A percentile compares a stretch with the other conserved stretches of the same genome.
phyloP scores from a whole-genome alignment of 805 yeast genomes.

The Candida broadrunensis region DNA sequence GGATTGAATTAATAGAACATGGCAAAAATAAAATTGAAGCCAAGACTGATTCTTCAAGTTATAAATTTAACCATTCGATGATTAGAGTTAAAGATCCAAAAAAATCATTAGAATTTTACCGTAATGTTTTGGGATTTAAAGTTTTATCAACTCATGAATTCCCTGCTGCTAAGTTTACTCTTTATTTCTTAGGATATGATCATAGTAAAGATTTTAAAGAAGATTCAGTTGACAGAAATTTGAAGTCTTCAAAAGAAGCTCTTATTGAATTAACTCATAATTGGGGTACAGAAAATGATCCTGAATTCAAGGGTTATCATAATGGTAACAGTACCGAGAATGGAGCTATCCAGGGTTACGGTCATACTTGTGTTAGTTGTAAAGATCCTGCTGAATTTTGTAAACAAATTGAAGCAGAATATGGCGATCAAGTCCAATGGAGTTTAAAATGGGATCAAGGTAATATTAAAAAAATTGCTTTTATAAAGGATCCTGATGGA shows the following conservation, averaged over 20 bases:
- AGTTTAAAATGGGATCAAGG: constrained; percentile 55
- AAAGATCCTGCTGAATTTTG: constrained; percentile 60
- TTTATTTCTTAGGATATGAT: constrained; percentile 81
- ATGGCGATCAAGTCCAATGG: constrained; percentile 49
- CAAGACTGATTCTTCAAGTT: constrained; percentile 35
- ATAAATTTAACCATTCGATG: constrained; percentile 85
- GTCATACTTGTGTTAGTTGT: constrained; percentile 76
- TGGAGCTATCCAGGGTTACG: constrained; percentile 75
- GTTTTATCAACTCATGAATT: constrained; percentile 54
- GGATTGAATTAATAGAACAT: constrained; percentile 86
- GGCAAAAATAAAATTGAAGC: constrained; percentile 39
- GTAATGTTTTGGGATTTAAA: constrained; percentile 77
- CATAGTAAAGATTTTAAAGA: constrained; percentile 43
- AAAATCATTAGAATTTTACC: constrained; percentile 74
- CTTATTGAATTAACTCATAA: constrained; percentile 89
- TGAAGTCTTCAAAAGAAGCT: constrained; percentile 54
- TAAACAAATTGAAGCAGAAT: constrained; percentile 45
- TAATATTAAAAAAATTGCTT: constrained; percentile 59
- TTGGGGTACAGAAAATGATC: constrained; percentile 89
- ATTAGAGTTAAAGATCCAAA: constrained; percentile 84
- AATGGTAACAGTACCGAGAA: constrained; percentile 61
- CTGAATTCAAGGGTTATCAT: constrained; percentile 69
- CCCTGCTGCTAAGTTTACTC: constrained; percentile 73
- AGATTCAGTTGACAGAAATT: constrained; percentile 22
- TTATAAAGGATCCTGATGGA: constrained; percentile 86